Percentiles rank a stretch among this genome's conserved stretches.
These are phyloP conservation scores for Diplotaxis tenuifolia DNA, from an alignment of 345 rosid species.

Conservation along the genomic window DNA sequence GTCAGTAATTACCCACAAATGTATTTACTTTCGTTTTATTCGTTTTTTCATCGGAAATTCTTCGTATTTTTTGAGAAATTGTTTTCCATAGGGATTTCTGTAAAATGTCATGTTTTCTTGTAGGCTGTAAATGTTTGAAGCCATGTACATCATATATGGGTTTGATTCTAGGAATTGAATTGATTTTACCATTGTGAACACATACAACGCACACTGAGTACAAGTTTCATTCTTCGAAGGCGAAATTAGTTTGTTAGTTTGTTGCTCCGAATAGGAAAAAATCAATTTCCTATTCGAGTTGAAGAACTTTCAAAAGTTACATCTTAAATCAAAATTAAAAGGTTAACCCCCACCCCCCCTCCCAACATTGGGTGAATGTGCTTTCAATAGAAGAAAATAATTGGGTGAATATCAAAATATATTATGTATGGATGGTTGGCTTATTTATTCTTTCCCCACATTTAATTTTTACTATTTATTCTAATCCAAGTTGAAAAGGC, in stretches of 20 bases:
- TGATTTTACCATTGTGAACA: not conserved
- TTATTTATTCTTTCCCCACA: not conserved
- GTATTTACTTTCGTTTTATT: no score
- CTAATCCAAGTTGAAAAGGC: not conserved
- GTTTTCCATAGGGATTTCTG: no score
- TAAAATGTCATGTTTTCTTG: no score
- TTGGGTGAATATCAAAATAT: not conserved
- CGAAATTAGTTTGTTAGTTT: not conserved
- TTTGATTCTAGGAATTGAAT: not conserved
- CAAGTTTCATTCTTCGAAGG: not conserved
- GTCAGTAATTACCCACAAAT: no score
- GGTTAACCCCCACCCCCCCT: not conserved
- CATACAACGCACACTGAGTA: not conserved
- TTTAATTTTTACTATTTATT: not conserved
- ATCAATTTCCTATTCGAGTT: not conserved
- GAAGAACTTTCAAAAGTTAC: not conserved
- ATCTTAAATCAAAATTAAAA: not conserved
- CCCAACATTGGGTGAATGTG: no score
- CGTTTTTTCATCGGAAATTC: no score
- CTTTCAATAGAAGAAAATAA: no score
- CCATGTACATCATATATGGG: not conserved
- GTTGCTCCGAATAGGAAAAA: not conserved
- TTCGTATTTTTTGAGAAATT: no score
- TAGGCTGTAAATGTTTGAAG: no score
- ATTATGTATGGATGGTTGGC: not conserved